These are phyloP conservation scores for Aspergillus melleus DNA, from an alignment of 2,329 filamentous ascomycete genomes.

Conservation along the genomic window DNA sequence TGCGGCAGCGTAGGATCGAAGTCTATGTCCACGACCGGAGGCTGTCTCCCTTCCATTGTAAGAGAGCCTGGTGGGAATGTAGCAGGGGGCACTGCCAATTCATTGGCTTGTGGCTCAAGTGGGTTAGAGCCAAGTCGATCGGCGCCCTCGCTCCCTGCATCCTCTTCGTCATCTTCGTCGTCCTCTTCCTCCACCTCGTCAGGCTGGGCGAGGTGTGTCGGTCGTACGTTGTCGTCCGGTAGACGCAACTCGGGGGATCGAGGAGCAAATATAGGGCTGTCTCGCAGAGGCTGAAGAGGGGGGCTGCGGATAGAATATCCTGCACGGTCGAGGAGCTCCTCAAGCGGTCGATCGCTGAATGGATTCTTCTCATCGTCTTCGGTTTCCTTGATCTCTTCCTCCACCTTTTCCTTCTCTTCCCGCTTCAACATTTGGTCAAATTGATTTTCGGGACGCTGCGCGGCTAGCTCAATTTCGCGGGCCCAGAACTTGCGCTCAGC, in stretches of 20 bases:
- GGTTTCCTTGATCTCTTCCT: conserved; percentile 30
- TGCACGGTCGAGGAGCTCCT: conserved; percentile 44
- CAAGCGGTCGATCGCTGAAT: conserved; percentile 40
- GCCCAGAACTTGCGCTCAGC: conserved; percentile 58
- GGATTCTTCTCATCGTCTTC: conserved; percentile 30
- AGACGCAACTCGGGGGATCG: conserved; percentile 20
- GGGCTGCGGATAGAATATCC: conserved; percentile 39
- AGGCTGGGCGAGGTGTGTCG: conserved; percentile 16
- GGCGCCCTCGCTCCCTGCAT: conserved; percentile 13
- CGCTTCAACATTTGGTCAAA: conserved; percentile 8
- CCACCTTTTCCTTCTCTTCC: conserved; percentile 8
- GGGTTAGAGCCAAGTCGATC: not conserved
- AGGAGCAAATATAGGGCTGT: conserved; percentile 26
- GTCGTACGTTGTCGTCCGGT: conserved; percentile 23
- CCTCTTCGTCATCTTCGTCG: conserved; percentile 17
- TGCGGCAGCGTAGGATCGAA: conserved; percentile 50
- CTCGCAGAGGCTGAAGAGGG: conserved; percentile 18
- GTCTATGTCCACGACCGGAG: conserved; percentile 8
- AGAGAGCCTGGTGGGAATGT: conserved; percentile 6
- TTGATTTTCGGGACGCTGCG: conserved; percentile 31
- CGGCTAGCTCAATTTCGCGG: conserved; percentile 42
- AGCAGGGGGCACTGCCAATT: conserved; percentile 9
- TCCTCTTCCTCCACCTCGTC: conserved; percentile 19
- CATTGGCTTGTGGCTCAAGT: conserved; percentile 4
- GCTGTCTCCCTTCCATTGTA: conserved; percentile 9